These are phyloP conservation scores for Sclerospora graminicola DNA, from an alignment of 352 stramenopile genomes.

Conservation along the genomic window DNA sequence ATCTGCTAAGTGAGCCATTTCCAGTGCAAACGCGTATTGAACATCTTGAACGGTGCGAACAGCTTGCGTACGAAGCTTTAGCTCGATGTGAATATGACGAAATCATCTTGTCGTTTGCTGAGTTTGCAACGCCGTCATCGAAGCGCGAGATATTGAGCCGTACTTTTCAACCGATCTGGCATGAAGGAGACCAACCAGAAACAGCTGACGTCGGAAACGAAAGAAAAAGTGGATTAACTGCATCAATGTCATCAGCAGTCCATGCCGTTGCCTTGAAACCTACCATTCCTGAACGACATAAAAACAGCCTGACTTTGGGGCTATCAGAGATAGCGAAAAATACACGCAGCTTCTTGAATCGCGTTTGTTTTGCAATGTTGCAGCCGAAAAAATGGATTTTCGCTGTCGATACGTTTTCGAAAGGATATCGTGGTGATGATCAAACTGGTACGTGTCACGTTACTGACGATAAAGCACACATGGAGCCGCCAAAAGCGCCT, in stretches of 20 bases:
- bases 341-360: slow-evolving; percentile 19
- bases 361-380: slow-evolving; percentile 26
- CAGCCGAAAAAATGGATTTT: background rate
- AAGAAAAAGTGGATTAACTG: background rate
- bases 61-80: slow-evolving; percentile 38
- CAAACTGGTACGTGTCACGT: background rate
- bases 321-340: slow-evolving; percentile 8
- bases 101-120: slow-evolving; percentile 46
- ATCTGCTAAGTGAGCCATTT: slow-evolving; percentile 37
- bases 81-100: slow-evolving; percentile 18
- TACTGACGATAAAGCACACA: background rate
- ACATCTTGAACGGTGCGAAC: slow-evolving; percentile 36
- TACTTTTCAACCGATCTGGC: slow-evolving; percentile 26
- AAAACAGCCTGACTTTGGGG: slow-evolving; percentile 3
- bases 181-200: slow-evolving; percentile 11
- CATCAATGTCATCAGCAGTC: background rate
- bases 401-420: background rate
- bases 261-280: no score
- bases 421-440: background rate
- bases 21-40: slow-evolving; percentile 47
- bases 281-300: background rate
- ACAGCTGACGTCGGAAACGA: background rate
- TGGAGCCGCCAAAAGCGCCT: background rate
- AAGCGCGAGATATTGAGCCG: slow-evolving; percentile 34
- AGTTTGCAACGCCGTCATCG: slow-evolving; percentile 9